Conservation (phyloP, 108 stramenopile species). For the Phaeodactylum tricornutum region DNA sequence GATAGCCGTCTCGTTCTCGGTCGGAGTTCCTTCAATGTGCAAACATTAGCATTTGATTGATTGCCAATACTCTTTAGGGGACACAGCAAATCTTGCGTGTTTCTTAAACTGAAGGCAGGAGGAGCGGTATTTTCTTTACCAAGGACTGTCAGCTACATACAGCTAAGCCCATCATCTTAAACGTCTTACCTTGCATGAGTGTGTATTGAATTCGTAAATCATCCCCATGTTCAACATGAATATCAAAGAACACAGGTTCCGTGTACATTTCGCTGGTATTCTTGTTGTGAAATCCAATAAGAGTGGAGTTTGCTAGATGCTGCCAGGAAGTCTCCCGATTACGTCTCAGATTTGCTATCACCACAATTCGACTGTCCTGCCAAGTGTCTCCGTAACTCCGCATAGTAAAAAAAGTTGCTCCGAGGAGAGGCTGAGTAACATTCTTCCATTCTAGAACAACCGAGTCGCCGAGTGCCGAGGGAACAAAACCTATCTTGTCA, state of each 20-base stretch:
- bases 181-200: conserved; percentile 45
- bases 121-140: too few relatives aligned
- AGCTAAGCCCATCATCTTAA: conserved; percentile 70
- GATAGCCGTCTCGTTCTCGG: too few relatives aligned
- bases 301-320: too few relatives aligned
- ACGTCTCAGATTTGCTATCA: conserved; percentile 9
- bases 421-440: conserved; percentile 16
- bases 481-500: too few relatives aligned
- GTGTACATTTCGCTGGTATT: conserved; percentile 72
- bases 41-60: too few relatives aligned
- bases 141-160: conserved; percentile 50
- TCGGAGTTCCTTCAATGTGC: too few relatives aligned
- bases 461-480: too few relatives aligned
- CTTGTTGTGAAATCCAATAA: conserved; percentile 50
- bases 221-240: conserved; percentile 9
- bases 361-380: conserved; percentile 32
- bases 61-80: too few relatives aligned
- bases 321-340: too few relatives aligned
- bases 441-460: neutral
- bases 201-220: conserved; percentile 11
- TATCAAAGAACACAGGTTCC: conserved; percentile 25
- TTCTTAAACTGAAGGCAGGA: too few relatives aligned
- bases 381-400: conserved; percentile 73
- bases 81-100: too few relatives aligned
- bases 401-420: conserved; percentile 64